Evolutionary conservation across 208 protist species (phyloP).

Genomic region (Acanthamoeba healyi): DNA sequence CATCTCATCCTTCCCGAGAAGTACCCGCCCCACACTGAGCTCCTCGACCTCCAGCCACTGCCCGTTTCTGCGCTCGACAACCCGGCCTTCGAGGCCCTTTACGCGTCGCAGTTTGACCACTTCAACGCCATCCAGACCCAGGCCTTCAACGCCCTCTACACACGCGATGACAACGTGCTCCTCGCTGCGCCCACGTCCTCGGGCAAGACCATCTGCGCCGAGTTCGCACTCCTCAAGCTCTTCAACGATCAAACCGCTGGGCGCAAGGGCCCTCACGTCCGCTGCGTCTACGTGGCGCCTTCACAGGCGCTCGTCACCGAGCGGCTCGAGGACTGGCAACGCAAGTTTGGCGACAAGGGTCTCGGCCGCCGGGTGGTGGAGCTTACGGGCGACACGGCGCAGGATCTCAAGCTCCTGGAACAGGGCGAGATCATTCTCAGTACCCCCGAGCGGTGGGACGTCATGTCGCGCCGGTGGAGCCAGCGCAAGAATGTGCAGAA

Average conservation of each 20-base stretch:
- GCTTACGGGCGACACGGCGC: slow-evolving; percentile 97
- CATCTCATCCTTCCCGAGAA: slow-evolving; percentile 97
- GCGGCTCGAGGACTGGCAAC: slow-evolving; percentile 97
- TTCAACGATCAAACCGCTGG: slow-evolving; percentile 91
- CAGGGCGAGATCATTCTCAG: slow-evolving; percentile 98
- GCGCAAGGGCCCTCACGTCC: slow-evolving; percentile 91
- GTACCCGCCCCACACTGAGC: slow-evolving; percentile 95
- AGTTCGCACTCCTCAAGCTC: slow-evolving; percentile 98
- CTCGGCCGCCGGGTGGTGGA: slow-evolving; percentile 97
- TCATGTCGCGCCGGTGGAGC: slow-evolving; percentile 98
- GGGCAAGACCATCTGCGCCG: slow-evolving; percentile 99
- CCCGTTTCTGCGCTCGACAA: slow-evolving; percentile 93
- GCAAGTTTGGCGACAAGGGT: slow-evolving; percentile 90
- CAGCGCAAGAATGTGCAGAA: slow-evolving; percentile 92
- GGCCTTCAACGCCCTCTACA: slow-evolving; percentile 97
- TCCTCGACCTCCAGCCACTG: slow-evolving; percentile 97
- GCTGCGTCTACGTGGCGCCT: slow-evolving; percentile 99
- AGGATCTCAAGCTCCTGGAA: slow-evolving; percentile 94
- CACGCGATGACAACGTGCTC: slow-evolving; percentile 98
- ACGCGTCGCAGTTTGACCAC: slow-evolving; percentile 93
- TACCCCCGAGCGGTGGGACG: slow-evolving; percentile 99
- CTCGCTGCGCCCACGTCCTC: slow-evolving; percentile 97
- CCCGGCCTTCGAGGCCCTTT: slow-evolving; percentile 92
- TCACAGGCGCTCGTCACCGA: slow-evolving; percentile 99
- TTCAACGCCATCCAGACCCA: slow-evolving; percentile 99